Percentiles rank a stretch among this genome's conserved stretches.
Evolutionary conservation across 2,329 filamentous ascomycete species (phyloP).

Genomic region (Penicillium sp.): DNA sequence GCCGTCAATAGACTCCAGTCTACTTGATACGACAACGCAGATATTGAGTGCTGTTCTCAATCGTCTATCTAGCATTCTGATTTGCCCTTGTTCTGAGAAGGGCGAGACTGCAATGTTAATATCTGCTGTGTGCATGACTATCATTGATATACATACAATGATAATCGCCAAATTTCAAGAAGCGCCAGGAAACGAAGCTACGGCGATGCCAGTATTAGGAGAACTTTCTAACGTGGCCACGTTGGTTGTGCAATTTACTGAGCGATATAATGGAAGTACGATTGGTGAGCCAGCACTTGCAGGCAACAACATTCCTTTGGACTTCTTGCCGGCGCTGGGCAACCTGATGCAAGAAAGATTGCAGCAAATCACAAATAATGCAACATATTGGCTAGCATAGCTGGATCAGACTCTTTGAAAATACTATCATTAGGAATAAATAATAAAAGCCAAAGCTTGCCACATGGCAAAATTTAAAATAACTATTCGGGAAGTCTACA

Average conservation of each 20-base stretch:
- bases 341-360: constrained; percentile 1
- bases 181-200: neutral
- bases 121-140: constrained; percentile 8
- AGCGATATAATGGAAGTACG: neutral
- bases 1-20: neutral
- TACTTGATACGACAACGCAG: neutral
- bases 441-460: neutral
- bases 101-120: constrained; percentile 7
- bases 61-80: constrained; percentile 8
- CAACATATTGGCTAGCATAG: neutral
- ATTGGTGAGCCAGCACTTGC: neutral
- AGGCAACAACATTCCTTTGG: neutral
- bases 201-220: neutral
- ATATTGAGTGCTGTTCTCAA: neutral
- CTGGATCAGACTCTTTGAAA: neutral
- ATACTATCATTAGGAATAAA: neutral
- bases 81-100: constrained; percentile 10
- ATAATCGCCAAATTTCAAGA: neutral
- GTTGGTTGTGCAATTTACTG: constrained; percentile 10
- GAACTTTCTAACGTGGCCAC: constrained; percentile 12
- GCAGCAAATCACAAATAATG: neutral
- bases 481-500: neutral
- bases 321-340: neutral
- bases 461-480: neutral
- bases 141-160: constrained; percentile 7